A percentile compares a stretch with the other conserved stretches of the same genome.
phyloP scores from a whole-genome alignment of 2,329 filamentous ascomycete species.

The Clonostachys rhizophaga region DNA sequence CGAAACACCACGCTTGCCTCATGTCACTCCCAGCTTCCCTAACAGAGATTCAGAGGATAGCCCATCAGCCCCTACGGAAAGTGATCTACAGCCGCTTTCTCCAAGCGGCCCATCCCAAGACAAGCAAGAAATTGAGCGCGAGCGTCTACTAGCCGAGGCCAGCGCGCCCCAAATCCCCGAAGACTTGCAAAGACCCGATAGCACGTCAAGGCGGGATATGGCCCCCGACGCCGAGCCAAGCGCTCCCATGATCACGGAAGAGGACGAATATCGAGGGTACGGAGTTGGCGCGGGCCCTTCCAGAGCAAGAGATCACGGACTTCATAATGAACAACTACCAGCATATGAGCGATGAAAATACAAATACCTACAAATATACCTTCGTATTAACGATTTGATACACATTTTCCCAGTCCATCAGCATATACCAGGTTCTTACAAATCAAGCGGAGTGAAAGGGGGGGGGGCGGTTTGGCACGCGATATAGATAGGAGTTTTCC shows the following conservation, averaged over 20 bases:
- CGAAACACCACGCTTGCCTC: constrained; percentile 21
- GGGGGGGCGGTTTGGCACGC: too few species aligned
- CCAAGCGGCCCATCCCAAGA: constrained; percentile 46
- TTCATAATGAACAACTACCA: constrained; percentile 26
- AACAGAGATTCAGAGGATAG: constrained; percentile 16
- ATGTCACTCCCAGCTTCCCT: constrained; percentile 5
- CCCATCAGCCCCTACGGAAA: constrained; percentile 40
- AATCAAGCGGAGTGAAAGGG: too few species aligned
- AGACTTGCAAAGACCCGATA: constrained; percentile 32
- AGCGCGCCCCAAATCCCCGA: constrained; percentile 56
- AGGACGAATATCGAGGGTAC: constrained; percentile 40
- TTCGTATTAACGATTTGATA: neutral
- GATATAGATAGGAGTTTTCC: too few species aligned
- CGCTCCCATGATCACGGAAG: constrained; percentile 53
- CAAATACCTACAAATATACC: neutral
- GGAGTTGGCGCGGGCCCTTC: constrained; percentile 16
- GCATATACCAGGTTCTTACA: too few species aligned
- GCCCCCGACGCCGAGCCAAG: constrained; percentile 38
- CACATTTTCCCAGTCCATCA: too few species aligned
- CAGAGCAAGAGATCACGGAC: neutral
- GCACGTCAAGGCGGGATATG: constrained; percentile 18
- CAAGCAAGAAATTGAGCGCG: constrained; percentile 72
- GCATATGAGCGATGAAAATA: constrained; percentile 28
- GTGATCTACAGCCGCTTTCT: constrained; percentile 28
- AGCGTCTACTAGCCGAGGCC: constrained; percentile 56